Base-by-base conservation (phyloP, 1,139 yeast species). In the Sugiyamaella neomexicana region DNA sequence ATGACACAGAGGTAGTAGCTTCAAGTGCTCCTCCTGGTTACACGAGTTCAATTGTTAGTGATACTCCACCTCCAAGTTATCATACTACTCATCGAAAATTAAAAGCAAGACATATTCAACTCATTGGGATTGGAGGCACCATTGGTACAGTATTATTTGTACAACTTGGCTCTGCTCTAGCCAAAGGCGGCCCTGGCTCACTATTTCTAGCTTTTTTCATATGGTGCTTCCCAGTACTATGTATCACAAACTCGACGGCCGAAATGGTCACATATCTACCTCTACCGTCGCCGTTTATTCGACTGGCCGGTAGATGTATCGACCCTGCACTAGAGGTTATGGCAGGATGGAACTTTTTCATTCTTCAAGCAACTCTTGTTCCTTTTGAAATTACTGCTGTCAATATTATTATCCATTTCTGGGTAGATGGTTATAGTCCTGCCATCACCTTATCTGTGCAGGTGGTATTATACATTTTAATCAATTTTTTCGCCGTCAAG, bases 261-360 rank as follows among this genome's bases (percentile, higher is more conserved):
- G 95, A 88, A 67, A 86, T 88, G 95, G 95, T 87, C 25, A 83
- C 86, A 15, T 86, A 82, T 63, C 70, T 85, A 60, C 96, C 96
- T 0, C 77, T 87, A 7, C 77, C 83, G 47, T 86, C 95, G 0
- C 86, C 86, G 0, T 82, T 82, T 61, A 72, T 82, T 55, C 65
- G 82, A 50, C 60, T 82, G 59, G 77, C 83, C 1, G 82, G 82
- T 10, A 69, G 84, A 47, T 80, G 82, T 65, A 76, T 76, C 37
- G 85, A 82, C 70, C 88, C 85, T 55, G 85, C 95, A 0, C 75
- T 85, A 58, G 93, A 88, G 63, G 82, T 86, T 59, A 85, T 86
- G 73, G 84, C 88, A 7, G 87, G 90, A 12, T 84, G 89, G 81
- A 88, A 88, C 69, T 88, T 86, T 65, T 87, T 88, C 82, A 74